Percentiles rank a stretch among this genome's conserved stretches.
phyloP scores from a whole-genome alignment of 306 rosid genomes.

The Acacia confusa region DNA sequence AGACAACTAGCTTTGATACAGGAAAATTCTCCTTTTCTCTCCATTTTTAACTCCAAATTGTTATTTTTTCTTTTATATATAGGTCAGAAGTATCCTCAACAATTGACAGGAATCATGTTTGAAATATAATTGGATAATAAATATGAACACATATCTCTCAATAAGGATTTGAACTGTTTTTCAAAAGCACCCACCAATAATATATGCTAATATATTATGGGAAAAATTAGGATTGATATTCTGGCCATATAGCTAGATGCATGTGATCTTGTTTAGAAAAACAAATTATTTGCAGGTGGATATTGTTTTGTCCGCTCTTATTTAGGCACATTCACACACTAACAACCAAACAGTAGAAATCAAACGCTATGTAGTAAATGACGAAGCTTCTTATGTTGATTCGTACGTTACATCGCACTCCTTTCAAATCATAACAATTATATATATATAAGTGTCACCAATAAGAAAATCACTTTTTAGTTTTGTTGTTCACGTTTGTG shows the following conservation, averaged over 20 bases:
- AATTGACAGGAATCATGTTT: too few relatives aligned
- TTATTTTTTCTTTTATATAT: too few relatives aligned
- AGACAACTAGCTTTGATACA: background rate
- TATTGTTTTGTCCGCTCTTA: background rate
- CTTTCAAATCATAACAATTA: conserved; percentile 27
- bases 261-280: background rate
- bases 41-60: background rate
- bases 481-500: conserved; percentile 8
- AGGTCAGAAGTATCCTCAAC: too few relatives aligned
- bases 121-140: too few relatives aligned
- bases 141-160: too few relatives aligned
- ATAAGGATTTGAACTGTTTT: background rate
- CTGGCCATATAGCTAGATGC: background rate
- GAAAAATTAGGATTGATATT: background rate
- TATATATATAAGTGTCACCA: background rate
- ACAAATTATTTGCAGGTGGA: background rate
- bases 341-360: conserved; percentile 23
- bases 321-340: background rate
- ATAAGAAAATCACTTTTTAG: background rate
- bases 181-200: background rate
- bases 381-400: conserved; percentile 37
- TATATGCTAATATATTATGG: background rate
- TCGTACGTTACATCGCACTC: conserved; percentile 31
- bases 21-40: background rate
- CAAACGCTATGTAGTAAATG: conserved; percentile 27